Conservation (phyloP, 768 basidiomycete species). For the Strobilomyces dryophilus region DNA sequence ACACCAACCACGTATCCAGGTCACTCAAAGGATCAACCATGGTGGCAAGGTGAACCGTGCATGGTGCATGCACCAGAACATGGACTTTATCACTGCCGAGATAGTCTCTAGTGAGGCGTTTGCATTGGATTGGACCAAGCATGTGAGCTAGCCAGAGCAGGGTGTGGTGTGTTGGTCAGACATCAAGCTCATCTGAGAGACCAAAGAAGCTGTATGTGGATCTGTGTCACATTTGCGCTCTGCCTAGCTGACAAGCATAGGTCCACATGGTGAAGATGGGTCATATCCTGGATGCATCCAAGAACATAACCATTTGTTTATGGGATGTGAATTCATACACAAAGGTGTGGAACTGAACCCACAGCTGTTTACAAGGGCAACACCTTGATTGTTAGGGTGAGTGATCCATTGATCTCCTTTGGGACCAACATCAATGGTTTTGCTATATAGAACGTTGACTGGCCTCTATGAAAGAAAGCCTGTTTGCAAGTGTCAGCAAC, state of each 20-base stretch:
- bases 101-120: slow-evolving; percentile 85
- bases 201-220: slow-evolving; percentile 80
- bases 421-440: neutral
- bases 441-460: slow-evolving; percentile 81
- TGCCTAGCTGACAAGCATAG: slow-evolving; percentile 36
- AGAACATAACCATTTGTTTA: slow-evolving; percentile 93
- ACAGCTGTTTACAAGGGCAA: slow-evolving; percentile 83
- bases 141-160: slow-evolving; percentile 86
- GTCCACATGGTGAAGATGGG: slow-evolving; percentile 78
- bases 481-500: slow-evolving; percentile 94
- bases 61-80: slow-evolving; percentile 99
- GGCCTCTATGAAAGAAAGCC: slow-evolving; percentile 76
- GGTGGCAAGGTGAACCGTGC: slow-evolving; percentile 94
- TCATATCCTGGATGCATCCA: slow-evolving; percentile 85
- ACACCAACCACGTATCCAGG: slow-evolving; percentile 77
- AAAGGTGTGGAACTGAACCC: slow-evolving; percentile 76
- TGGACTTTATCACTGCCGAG: slow-evolving; percentile 95
- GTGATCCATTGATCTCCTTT: slow-evolving; percentile 25
- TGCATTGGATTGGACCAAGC: slow-evolving; percentile 95
- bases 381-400: slow-evolving; percentile 84
- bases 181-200: slow-evolving; percentile 86
- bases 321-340: slow-evolving; percentile 95
- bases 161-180: slow-evolving; percentile 86
- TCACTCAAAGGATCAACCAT: slow-evolving; percentile 94
- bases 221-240: neutral